These are phyloP conservation scores for Tothia fuscella DNA, from an alignment of 2,329 filamentous ascomycete species.

Conservation along the genomic window DNA sequence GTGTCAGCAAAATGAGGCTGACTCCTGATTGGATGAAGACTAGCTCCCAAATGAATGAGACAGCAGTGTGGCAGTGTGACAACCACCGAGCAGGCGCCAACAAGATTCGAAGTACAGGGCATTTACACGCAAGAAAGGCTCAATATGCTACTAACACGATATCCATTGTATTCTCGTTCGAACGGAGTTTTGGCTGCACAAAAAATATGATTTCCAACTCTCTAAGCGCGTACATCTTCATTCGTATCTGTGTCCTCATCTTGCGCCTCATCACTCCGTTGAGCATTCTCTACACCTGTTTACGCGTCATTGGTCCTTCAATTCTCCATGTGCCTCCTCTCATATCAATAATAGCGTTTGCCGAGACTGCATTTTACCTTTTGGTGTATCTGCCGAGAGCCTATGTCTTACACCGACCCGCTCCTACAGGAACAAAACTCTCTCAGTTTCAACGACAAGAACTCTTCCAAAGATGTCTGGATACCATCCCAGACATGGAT, in stretches of 20 bases:
- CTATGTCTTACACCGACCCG: background rate
- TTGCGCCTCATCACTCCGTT: slow-evolving; percentile 3
- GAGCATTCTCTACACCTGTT: background rate
- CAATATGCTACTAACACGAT: no score
- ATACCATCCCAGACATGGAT: slow-evolving; percentile 42
- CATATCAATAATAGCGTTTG: no score
- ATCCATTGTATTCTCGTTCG: no score
- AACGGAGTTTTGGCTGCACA: no score
- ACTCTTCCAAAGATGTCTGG: slow-evolving; percentile 46
- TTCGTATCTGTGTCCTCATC: background rate
- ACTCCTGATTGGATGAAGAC: no score
- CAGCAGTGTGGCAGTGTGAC: no score
- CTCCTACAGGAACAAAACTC: background rate
- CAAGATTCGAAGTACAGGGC: no score
- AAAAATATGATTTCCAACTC: slow-evolving; percentile 2
- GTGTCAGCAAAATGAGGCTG: no score
- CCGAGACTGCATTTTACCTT: slow-evolving; percentile 7
- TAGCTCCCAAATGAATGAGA: no score
- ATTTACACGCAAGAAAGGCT: no score
- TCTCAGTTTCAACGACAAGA: slow-evolving; percentile 36
- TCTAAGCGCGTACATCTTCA: background rate
- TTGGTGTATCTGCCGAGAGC: slow-evolving; percentile 2
- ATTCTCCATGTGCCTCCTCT: no score
- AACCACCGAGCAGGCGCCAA: no score
- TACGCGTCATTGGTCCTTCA: background rate